These are phyloP conservation scores for Macrolepiota dolichaula DNA, from an alignment of 768 basidiomycete species.

Conservation along the genomic window DNA sequence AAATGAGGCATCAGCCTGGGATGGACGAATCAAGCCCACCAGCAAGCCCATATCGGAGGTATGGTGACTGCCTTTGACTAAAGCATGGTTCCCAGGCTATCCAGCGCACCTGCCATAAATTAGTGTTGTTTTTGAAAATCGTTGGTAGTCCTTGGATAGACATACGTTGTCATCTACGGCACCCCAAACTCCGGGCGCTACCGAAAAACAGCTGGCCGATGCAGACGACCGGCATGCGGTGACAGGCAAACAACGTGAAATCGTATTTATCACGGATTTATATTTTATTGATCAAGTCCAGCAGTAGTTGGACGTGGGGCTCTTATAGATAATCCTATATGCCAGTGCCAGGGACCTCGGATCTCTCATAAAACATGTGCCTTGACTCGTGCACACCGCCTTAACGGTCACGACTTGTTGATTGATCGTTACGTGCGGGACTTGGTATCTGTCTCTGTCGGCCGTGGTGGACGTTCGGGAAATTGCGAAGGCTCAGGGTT, in stretches of 20 bases:
- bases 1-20: background rate
- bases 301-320: background rate
- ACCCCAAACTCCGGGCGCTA: background rate
- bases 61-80: background rate
- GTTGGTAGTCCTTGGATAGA: background rate
- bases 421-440: too few relatives aligned
- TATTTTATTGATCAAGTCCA: background rate
- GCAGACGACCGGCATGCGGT: background rate
- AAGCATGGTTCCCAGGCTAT: background rate
- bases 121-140: background rate
- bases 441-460: background rate
- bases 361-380: too few relatives aligned
- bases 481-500: background rate
- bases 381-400: too few relatives aligned
- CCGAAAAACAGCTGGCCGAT: background rate
- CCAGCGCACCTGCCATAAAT: background rate
- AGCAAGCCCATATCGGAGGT: too few relatives aligned
- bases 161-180: background rate
- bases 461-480: background rate
- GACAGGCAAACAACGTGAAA: background rate
- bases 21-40: background rate
- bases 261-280: background rate
- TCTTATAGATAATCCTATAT: background rate
- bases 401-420: too few relatives aligned
- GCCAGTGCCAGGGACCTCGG: background rate